Evolutionary conservation across 176 grass and related monocot genomes (phyloP).

Genomic region (Carex littledalei): DNA sequence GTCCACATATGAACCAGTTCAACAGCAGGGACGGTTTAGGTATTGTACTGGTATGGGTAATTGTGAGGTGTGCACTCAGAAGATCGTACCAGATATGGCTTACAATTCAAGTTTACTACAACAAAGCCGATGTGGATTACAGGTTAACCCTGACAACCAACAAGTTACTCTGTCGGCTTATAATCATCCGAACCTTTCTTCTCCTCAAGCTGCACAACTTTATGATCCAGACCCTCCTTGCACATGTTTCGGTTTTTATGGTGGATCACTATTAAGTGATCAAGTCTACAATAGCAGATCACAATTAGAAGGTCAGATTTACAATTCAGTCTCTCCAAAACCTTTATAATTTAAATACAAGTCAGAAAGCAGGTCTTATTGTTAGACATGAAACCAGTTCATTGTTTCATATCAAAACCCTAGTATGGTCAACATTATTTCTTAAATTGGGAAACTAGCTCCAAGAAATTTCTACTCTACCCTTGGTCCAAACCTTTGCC

Average conservation of each 20-base stretch:
- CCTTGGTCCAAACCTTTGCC: neutral
- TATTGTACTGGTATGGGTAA: neutral
- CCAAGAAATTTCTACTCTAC: neutral
- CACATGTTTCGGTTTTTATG: too few relatives aligned
- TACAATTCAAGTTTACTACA: too few relatives aligned
- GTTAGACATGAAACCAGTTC: neutral
- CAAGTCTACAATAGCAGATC: neutral
- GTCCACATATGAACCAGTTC: neutral
- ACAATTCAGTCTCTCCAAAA: neutral
- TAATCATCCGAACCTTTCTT: neutral
- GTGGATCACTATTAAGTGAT: neutral
- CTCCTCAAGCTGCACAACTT: neutral
- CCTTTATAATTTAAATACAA: neutral
- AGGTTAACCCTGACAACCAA: neutral
- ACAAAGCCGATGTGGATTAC: neutral
- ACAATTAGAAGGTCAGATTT: slow-evolving; percentile 9
- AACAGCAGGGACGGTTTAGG: neutral
- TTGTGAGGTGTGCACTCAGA: neutral
- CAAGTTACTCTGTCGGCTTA: neutral
- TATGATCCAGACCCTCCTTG: neutral
- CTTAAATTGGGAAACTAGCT: neutral
- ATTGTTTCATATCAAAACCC: neutral
- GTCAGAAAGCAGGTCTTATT: neutral
- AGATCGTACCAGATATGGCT: too few relatives aligned
- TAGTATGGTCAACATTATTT: neutral